These are phyloP conservation scores for Fusarium nurragi DNA, from an alignment of 2,329 filamentous ascomycete species.

Conservation along the genomic window DNA sequence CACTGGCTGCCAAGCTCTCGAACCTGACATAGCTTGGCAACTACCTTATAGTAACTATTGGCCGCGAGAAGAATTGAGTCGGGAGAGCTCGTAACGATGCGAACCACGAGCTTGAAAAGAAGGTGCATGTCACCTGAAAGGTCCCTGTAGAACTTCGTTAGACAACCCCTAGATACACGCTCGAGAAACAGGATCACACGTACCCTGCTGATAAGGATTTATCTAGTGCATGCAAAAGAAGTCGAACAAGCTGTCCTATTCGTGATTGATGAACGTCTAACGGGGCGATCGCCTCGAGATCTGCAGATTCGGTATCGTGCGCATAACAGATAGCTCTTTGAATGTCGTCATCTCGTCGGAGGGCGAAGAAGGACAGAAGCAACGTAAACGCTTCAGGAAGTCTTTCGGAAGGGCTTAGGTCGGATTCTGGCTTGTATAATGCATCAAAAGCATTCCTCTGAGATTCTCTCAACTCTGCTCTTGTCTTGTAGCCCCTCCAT, in stretches of 20 bases:
- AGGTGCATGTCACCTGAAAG: slow-evolving; percentile 39
- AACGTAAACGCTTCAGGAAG: slow-evolving; percentile 57
- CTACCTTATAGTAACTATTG: slow-evolving; percentile 53
- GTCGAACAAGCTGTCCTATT: slow-evolving; percentile 49
- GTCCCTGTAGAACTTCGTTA: slow-evolving; percentile 31
- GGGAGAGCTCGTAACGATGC: slow-evolving; percentile 40
- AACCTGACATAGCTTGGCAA: slow-evolving; percentile 51
- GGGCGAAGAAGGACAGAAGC: slow-evolving; percentile 61
- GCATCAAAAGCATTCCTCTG: slow-evolving; percentile 72
- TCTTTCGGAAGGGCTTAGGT: slow-evolving; percentile 49
- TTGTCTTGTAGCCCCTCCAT: slow-evolving; percentile 80
- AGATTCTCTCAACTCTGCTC: slow-evolving; percentile 64
- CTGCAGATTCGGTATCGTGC: slow-evolving; percentile 53
- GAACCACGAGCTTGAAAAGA: slow-evolving; percentile 51
- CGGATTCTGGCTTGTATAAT: slow-evolving; percentile 56
- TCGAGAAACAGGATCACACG: slow-evolving; percentile 7
- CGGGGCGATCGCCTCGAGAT: slow-evolving; percentile 50
- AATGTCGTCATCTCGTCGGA: slow-evolving; percentile 57
- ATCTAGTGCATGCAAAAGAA: slow-evolving; percentile 51
- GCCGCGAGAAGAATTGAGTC: slow-evolving; percentile 39
- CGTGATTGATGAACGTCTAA: slow-evolving; percentile 44
- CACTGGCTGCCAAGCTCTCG: slow-evolving; percentile 31
- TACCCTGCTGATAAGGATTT: slow-evolving; percentile 39
- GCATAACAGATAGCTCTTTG: slow-evolving; percentile 58
- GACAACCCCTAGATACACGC: slow-evolving; percentile 1